These are phyloP conservation scores for Drosera spatulata DNA, from an alignment of 179 eudicot genomes.

Conservation along the genomic window DNA sequence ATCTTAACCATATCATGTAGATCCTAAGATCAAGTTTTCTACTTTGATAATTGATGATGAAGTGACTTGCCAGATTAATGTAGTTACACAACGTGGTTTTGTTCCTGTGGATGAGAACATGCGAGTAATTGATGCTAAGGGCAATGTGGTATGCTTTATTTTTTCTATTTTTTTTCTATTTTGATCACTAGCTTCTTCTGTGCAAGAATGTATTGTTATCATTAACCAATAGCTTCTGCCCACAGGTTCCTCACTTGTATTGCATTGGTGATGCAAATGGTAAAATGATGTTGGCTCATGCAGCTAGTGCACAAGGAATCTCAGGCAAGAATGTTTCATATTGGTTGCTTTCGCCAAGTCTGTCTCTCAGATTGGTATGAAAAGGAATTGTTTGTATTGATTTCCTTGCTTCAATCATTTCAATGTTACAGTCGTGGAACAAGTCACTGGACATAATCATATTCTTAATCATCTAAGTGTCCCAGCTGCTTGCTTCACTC, in stretches of 20 bases:
- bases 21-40: neutral
- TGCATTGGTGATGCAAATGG: slow-evolving; percentile 99
- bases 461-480: slow-evolving; percentile 89
- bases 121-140: slow-evolving; percentile 83
- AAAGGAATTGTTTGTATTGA: too few species aligned
- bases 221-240: neutral
- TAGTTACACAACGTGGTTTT: slow-evolving; percentile 89
- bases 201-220: neutral
- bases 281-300: slow-evolving; percentile 99
- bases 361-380: too few species aligned
- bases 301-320: slow-evolving; percentile 99
- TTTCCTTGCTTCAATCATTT: neutral
- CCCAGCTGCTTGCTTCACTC: slow-evolving; percentile 99
- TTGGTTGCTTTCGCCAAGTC: neutral
- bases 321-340: slow-evolving; percentile 42
- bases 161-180: neutral
- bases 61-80: slow-evolving; percentile 56
- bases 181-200: neutral
- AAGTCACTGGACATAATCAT: slow-evolving; percentile 85
- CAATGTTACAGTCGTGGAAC: slow-evolving; percentile 67
- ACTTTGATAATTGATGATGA: slow-evolving; percentile 2
- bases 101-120: slow-evolving; percentile 97
- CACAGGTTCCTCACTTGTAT: slow-evolving; percentile 85
- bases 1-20: slow-evolving; percentile 4
- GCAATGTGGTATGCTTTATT: slow-evolving; percentile 46